Percentiles rank a stretch among this genome's conserved stretches.
These are phyloP conservation scores for Macroventuria anomochaeta DNA, from an alignment of 2,329 filamentous ascomycete species.

Conservation along the genomic window DNA sequence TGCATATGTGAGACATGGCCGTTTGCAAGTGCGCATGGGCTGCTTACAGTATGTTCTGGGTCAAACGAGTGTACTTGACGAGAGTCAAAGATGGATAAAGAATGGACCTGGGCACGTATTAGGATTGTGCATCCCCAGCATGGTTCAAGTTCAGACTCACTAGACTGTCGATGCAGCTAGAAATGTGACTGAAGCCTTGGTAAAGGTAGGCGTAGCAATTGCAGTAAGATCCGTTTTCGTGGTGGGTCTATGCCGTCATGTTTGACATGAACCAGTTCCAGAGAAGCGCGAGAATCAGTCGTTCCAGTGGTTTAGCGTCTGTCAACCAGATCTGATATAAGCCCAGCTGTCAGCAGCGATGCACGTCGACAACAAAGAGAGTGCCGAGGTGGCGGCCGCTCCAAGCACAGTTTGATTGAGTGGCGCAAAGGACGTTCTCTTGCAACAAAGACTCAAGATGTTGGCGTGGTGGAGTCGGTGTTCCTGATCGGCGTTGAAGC, in stretches of 20 bases:
- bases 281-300: slow-evolving; percentile 23
- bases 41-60: slow-evolving; percentile 48
- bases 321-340: slow-evolving; percentile 27
- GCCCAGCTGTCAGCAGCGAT: slow-evolving; percentile 24
- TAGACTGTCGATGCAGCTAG: slow-evolving; percentile 48
- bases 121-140: slow-evolving; percentile 12
- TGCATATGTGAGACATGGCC: slow-evolving; percentile 22
- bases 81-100: slow-evolving; percentile 48
- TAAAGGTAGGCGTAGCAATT: slow-evolving; percentile 31
- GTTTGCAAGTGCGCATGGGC: neutral
- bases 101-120: slow-evolving; percentile 43
- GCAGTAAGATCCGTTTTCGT: slow-evolving; percentile 27
- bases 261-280: slow-evolving; percentile 34
- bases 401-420: neutral
- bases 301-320: slow-evolving; percentile 30
- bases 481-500: slow-evolving; percentile 30
- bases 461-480: slow-evolving; percentile 26
- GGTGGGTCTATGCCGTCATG: slow-evolving; percentile 46
- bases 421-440: slow-evolving; percentile 5
- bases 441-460: slow-evolving; percentile 19
- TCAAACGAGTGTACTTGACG: slow-evolving; percentile 62
- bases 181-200: slow-evolving; percentile 33
- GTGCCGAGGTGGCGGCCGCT: slow-evolving; percentile 11
- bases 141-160: slow-evolving; percentile 31
- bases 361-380: slow-evolving; percentile 26